Evolutionary conservation across 805 yeast species (phyloP).

Genomic region (Yamadazyma nakazawae): DNA sequence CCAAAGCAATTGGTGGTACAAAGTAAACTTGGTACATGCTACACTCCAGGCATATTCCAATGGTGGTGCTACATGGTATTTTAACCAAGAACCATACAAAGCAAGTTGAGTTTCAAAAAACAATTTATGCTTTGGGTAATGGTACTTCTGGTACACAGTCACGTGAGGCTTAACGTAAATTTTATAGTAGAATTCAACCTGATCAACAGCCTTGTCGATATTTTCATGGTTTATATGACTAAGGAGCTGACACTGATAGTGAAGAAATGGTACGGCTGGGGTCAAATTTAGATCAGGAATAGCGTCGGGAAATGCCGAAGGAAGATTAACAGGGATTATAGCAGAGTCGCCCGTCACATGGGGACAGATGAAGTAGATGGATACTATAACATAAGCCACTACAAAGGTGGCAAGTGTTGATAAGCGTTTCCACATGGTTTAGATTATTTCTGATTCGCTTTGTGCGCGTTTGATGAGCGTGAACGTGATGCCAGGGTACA

Average conservation of each 20-base stretch:
- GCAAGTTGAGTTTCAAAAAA: background rate
- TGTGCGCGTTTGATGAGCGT: background rate
- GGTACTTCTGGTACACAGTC: constrained; percentile 7
- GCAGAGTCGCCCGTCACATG: background rate
- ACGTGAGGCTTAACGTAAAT: constrained; percentile 9
- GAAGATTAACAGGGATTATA: background rate
- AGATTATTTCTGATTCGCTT: background rate
- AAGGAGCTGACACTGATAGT: constrained; percentile 8
- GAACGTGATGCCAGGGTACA: background rate
- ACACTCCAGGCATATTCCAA: background rate
- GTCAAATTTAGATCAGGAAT: constrained; percentile 2
- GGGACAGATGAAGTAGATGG: constrained; percentile 7
- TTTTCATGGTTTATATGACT: constrained; percentile 13
- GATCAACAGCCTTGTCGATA: constrained; percentile 7
- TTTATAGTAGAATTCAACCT: constrained; percentile 13
- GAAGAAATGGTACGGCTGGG: constrained; percentile 4
- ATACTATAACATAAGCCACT: constrained; percentile 4
- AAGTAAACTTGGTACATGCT: background rate
- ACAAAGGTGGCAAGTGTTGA: background rate
- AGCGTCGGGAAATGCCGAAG: background rate
- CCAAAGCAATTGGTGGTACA: background rate
- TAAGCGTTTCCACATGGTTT: constrained; percentile 7
- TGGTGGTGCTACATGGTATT: constrained; percentile 1
- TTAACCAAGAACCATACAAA: background rate
- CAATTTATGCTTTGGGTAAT: constrained; percentile 11